Base-by-base conservation (phyloP, 2,329 filamentous ascomycete genomes). In the Neoarthrinium moseri region DNA sequence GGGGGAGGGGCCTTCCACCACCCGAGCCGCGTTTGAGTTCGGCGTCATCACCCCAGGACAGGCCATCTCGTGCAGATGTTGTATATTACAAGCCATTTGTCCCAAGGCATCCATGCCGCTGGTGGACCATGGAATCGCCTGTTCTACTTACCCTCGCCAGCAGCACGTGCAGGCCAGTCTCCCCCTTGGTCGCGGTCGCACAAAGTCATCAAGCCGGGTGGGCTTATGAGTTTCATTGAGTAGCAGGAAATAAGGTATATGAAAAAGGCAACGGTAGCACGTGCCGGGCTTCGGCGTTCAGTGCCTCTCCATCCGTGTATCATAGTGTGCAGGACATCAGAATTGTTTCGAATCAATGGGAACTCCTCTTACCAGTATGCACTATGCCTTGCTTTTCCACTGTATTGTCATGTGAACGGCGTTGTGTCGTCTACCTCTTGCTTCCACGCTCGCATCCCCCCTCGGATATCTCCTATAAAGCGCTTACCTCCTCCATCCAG, bases 371-470 rank as follows among this genome's bases (percentile, higher is more conserved):
- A 45, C 30, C 32, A 34, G 30, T 6, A n/a, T 33, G 17, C 6
- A 18, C 12, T 15, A 17, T 29, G 11, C 20, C n/a, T 21, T 20
- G 13, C 4, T 12, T 15, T 6, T 24, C 20, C 30, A 20, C 32
- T 15, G n/a, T 20, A 21, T 33, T 44, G 34, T 55, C 63, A 82
- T 46, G 73, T 67, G 50, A 81, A 81, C 0, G 79, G 80, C 45
- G 81, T 61, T 4, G 65, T 73, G 8, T 65, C 56, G 51, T 92
- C 87, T 2, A 92, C 79, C 22, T 81, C 72, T 4, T 76, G 67
- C 60, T 82, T 86, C 89, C 89, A 94, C 5, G 87, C 84, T 52
- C 67, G 74, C 58, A 92, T 75, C 0, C 89, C 89, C 0, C 87
- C 88, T 43, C 71, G 71, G 21, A 94, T 82, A 61, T 94, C 88